Evolutionary conservation across 2,329 filamentous ascomycete genomes (phyloP).

Genomic region (Pseudonectria foliicola): DNA sequence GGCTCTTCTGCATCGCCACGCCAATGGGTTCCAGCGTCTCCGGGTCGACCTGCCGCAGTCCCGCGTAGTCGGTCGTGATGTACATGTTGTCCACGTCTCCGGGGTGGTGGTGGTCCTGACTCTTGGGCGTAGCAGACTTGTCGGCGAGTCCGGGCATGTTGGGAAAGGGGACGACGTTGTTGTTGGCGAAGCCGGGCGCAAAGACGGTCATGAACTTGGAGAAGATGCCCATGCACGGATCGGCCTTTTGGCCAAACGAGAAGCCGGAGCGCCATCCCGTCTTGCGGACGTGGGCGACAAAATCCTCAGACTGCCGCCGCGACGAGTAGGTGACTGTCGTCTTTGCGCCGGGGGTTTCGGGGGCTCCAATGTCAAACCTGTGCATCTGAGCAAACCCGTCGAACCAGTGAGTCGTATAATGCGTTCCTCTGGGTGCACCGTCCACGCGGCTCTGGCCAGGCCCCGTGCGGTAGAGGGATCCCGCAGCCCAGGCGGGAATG

Average conservation of each 20-base stretch:
- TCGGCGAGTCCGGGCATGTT: constrained; percentile 53
- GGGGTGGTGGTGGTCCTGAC: constrained; percentile 32
- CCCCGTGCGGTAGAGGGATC: constrained; percentile 67
- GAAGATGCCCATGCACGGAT: constrained; percentile 69
- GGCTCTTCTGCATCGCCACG: constrained; percentile 46
- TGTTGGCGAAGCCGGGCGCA: constrained; percentile 35
- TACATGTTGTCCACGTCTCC: constrained; percentile 41
- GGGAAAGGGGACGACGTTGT: constrained; percentile 58
- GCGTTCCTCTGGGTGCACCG: constrained; percentile 50
- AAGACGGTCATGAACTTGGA: constrained; percentile 63
- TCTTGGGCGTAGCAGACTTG: constrained; percentile 7
- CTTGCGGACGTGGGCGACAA: constrained; percentile 53
- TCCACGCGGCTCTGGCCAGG: constrained; percentile 59
- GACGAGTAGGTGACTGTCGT: constrained; percentile 61
- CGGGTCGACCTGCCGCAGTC: constrained; percentile 57
- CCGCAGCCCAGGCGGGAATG: constrained; percentile 66
- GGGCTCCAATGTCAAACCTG: constrained; percentile 59
- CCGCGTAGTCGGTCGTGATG: constrained; percentile 47
- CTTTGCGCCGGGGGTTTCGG: constrained; percentile 21
- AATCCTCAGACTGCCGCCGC: constrained; percentile 56
- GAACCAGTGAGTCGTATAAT: constrained; percentile 69
- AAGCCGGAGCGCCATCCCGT: constrained; percentile 50
- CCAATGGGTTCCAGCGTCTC: constrained; percentile 67
- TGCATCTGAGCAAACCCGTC: constrained; percentile 68
- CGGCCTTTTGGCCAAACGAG: constrained; percentile 63